Evolutionary conservation across 2,329 filamentous ascomycete genomes (phyloP), one percentile per base, ranked within the genome.

Genomic region (Diaporthe sp.): DNA sequence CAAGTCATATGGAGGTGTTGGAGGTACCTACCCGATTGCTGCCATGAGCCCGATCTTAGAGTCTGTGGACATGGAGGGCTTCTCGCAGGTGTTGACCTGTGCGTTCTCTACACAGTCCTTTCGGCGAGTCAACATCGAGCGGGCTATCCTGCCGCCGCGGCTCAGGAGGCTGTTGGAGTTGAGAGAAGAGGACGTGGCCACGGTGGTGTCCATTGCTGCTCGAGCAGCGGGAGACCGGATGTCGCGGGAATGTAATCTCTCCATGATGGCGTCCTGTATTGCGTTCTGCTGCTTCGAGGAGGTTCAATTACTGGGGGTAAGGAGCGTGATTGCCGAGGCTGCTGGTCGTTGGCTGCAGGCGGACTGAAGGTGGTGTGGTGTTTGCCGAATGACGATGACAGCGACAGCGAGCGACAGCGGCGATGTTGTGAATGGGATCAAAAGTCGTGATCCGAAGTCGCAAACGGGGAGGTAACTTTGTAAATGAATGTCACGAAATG

Each of bases 1-100:
- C 22, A 17, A n/a, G n/a, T 47, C 25, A 64, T 25, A 40, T 5
- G 13, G 45, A 35, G 57, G 45, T 35, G n/a, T n/a, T n/a, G 28
- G 22, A 15, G 19, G 45, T n/a, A 72, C 75, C 15, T 76, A 76
- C 75, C 75, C 75, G 19, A 60, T 60, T n/a, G 61, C 75, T 57
- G 72, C 54, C 57, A 74, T 61, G 28, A 74, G 45, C n/a, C 75
- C 75, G 45, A 76, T 71, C 5, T 69, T 64, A 1, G 47, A 45
- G 45, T 74, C 47, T 58, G 75, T 69, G 13, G 75, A 76, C 5
- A 57, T 28, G 47, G 69, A 73, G n/a, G 75, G 75, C 55, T 76
- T 76, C 69, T 76, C 72, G 55, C 75, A 76, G 57, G 75, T 76
- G 72, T 76, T 60, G 38, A 74, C 55, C 12, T 47, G 40, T 28